These are phyloP conservation scores for Oldenlandia corymbosa DNA, from an alignment of 257 asterid genomes.

Conservation along the genomic window DNA sequence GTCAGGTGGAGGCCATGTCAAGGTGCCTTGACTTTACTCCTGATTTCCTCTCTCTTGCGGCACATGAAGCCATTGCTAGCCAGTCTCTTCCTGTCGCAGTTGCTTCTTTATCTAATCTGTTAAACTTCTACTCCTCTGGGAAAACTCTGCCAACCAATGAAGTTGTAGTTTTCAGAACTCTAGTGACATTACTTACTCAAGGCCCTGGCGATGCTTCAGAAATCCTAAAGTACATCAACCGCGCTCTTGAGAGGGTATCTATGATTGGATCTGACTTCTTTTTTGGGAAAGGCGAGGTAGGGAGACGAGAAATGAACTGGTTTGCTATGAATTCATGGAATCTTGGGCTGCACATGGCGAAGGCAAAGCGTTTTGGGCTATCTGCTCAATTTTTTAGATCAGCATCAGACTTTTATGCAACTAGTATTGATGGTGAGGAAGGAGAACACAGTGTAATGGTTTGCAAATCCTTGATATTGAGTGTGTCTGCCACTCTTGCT, in stretches of 20 bases:
- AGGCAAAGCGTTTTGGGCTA: constrained; percentile 47
- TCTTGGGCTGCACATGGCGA: constrained; percentile 68
- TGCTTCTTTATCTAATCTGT: constrained; percentile 68
- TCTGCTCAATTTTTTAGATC: constrained; percentile 69
- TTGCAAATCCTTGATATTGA: constrained; percentile 61
- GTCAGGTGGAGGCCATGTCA: constrained; percentile 91
- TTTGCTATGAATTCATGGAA: constrained; percentile 84
- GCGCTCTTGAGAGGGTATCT: constrained; percentile 49
- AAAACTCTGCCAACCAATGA: constrained; percentile 66
- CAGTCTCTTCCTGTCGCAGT: constrained; percentile 63
- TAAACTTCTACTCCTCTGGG: constrained; percentile 57
- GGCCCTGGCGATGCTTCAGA: constrained; percentile 49
- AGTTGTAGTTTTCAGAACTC: constrained; percentile 76
- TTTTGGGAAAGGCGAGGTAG: constrained; percentile 78
- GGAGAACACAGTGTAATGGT: constrained; percentile 49
- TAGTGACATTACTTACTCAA: constrained; percentile 61
- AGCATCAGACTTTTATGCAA: constrained; percentile 69
- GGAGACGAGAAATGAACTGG: constrained; percentile 87
- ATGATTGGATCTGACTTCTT: constrained; percentile 63
- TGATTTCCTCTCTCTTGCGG: constrained; percentile 84
- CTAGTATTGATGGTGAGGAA: constrained; percentile 45
- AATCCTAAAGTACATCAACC: constrained; percentile 65
- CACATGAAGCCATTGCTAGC: constrained; percentile 90
- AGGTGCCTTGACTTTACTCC: constrained; percentile 86
- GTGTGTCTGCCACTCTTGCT: constrained; percentile 71